These are phyloP conservation scores for Hypsizygus ulmarius DNA, from an alignment of 1,284 basidiomycete genomes.

Conservation along the genomic window DNA sequence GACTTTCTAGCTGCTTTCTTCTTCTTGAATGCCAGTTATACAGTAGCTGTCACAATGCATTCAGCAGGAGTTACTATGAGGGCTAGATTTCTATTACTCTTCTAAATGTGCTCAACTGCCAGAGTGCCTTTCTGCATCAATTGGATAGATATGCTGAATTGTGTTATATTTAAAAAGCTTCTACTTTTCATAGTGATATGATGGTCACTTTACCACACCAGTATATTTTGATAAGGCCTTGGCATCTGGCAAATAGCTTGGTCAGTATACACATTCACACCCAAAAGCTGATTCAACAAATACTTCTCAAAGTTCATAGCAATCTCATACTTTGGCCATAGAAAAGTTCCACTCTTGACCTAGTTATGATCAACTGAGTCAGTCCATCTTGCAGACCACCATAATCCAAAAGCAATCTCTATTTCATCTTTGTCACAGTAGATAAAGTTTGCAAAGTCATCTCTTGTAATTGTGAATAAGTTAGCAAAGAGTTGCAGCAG, in stretches of 20 bases:
- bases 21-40: no score
- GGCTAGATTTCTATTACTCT: no score
- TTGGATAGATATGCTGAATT: constrained; percentile 19
- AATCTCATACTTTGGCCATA: background rate
- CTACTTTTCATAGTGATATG: constrained; percentile 16
- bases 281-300: no score
- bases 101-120: no score
- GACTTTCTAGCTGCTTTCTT: no score
- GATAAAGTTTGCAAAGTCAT: constrained; percentile 10
- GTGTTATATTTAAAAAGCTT: background rate
- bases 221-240: constrained; percentile 17
- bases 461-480: constrained; percentile 14
- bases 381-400: constrained; percentile 7
- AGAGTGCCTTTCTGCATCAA: constrained; percentile 15
- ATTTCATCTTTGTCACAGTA: constrained; percentile 12
- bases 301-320: background rate
- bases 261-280: background rate
- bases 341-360: background rate
- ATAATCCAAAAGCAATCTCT: constrained; percentile 14
- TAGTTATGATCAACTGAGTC: background rate
- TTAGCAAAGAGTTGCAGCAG: constrained; percentile 13
- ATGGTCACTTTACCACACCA: constrained; percentile 16
- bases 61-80: no score
- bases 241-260: constrained; percentile 2
- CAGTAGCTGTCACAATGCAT: no score